A percentile compares a stretch with the other conserved stretches of the same genome.
phyloP scores from a whole-genome alignment of 306 rosid species.

The Glycine latifolia region DNA sequence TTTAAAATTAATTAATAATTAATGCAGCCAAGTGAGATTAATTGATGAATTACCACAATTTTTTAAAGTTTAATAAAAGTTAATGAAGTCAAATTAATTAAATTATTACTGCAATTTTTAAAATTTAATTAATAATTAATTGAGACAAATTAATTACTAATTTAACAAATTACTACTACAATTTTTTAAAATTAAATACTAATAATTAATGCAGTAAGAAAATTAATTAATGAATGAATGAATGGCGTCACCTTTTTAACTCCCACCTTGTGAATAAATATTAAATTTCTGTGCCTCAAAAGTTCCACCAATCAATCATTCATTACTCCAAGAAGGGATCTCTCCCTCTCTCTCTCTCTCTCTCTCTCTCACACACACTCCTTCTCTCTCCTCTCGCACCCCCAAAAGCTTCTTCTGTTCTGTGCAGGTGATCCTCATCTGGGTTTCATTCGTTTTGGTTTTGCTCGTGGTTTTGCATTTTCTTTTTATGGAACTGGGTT shows the following conservation, averaged over 20 bases:
- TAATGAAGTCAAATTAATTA: not conserved
- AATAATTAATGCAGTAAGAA: not conserved
- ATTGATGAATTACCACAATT: slow-evolving; percentile 3
- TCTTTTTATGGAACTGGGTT: slow-evolving; percentile 2
- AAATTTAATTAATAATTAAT: slow-evolving; percentile 16
- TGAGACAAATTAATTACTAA: too few species aligned
- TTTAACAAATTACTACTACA: not conserved
- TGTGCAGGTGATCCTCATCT: slow-evolving; percentile 54
- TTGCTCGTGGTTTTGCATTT: slow-evolving; percentile 8
- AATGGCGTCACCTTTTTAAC: slow-evolving; percentile 23
- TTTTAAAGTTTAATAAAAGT: not conserved
- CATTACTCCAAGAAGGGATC: slow-evolving; percentile 68
- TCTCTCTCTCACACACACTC: too few species aligned
- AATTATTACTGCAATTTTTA: not conserved
- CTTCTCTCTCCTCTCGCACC: slow-evolving; percentile 44
- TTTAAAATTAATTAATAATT: slow-evolving; percentile 27
- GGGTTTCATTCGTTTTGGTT: slow-evolving; percentile 30
- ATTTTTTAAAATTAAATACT: slow-evolving; percentile 3
- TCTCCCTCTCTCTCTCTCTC: slow-evolving; percentile 35
- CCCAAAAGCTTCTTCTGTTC: slow-evolving; percentile 29
- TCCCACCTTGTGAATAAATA: slow-evolving; percentile 36
- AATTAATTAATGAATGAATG: slow-evolving; percentile 21
- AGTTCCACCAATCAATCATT: slow-evolving; percentile 66
- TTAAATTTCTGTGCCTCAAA: slow-evolving; percentile 40
- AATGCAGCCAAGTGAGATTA: not conserved